Evolutionary conservation across 352 stramenopile genomes (phyloP).

Genomic region (Globisporangium recalcitrans): DNA sequence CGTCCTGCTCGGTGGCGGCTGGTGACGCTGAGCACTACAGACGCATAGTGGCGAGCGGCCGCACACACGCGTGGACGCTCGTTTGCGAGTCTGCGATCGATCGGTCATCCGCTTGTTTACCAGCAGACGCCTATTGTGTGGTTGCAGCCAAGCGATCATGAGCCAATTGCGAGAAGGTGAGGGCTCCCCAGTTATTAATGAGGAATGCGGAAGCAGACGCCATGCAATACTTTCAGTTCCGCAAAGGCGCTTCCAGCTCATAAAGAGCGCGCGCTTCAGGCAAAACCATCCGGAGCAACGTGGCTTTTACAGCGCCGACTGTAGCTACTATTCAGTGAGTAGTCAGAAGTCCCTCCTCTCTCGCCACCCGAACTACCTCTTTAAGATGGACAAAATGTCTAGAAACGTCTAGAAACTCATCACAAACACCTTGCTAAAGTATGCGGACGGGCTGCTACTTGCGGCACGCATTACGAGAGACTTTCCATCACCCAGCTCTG

Average conservation of each 20-base stretch:
- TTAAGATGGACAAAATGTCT: neutral
- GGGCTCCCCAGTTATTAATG: no score
- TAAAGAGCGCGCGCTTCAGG: no score
- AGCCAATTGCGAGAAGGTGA: neutral
- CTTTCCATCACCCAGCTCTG: neutral
- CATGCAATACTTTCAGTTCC: neutral
- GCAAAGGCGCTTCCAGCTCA: neutral
- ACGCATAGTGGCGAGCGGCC: neutral
- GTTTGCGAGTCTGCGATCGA: neutral
- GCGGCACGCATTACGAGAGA: neutral
- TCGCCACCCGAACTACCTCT: neutral
- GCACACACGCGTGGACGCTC: neutral
- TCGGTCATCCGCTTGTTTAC: neutral
- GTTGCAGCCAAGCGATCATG: neutral
- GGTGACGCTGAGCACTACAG: neutral
- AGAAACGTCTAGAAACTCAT: no score
- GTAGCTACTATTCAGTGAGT: slow-evolving; percentile 7
- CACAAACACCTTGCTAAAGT: neutral
- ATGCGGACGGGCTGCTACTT: neutral
- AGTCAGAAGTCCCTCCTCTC: slow-evolving; percentile 1
- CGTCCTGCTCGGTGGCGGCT: neutral
- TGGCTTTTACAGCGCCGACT: slow-evolving; percentile 10
- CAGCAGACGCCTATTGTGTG: neutral
- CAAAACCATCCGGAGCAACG: neutral
- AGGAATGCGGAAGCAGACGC: neutral